Percentiles rank a stretch among this genome's conserved stretches.
Conservation (phyloP, 2,329 filamentous ascomycete genomes). For the Botryosphaeria dothidea region DNA sequence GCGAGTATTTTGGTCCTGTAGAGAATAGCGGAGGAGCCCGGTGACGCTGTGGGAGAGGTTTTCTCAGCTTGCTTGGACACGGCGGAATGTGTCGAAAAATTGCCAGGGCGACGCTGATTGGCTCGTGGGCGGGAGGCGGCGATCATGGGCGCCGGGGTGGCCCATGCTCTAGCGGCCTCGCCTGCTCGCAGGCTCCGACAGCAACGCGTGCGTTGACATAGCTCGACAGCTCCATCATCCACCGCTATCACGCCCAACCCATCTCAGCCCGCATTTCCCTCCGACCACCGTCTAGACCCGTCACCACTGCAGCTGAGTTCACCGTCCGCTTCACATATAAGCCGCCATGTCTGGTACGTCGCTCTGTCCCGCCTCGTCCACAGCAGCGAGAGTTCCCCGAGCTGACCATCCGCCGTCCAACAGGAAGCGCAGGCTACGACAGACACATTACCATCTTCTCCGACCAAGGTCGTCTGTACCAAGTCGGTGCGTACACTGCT, state of each 20-base stretch:
- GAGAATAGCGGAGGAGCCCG: not conserved
- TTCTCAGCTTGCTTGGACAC: not conserved
- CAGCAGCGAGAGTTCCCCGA: slow-evolving; percentile 21
- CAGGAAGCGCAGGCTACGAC: slow-evolving; percentile 88
- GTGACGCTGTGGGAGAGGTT: not conserved
- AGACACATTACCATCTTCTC: slow-evolving; percentile 99
- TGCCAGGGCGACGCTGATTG: slow-evolving; percentile 15
- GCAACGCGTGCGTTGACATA: slow-evolving; percentile 20
- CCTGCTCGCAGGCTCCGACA: slow-evolving; percentile 19
- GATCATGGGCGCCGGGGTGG: not conserved
- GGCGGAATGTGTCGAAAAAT: slow-evolving; percentile 10
- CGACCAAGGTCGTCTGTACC: slow-evolving; percentile 95
- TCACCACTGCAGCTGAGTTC: not conserved
- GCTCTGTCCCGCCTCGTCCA: not conserved
- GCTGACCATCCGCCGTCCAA: slow-evolving; percentile 30
- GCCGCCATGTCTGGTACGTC: slow-evolving; percentile 44
- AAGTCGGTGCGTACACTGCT: slow-evolving; percentile 63
- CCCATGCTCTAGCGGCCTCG: not conserved
- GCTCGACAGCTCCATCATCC: slow-evolving; percentile 18
- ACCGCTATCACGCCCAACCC: not conserved
- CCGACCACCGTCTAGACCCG: not conserved
- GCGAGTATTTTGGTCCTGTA: not conserved
- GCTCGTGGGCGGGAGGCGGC: not conserved
- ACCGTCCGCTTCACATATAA: not conserved
- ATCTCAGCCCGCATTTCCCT: slow-evolving; percentile 1